These are phyloP conservation scores for Penicillium tannophilum DNA, from an alignment of 495 filamentous ascomycete genomes.

Conservation along the genomic window DNA sequence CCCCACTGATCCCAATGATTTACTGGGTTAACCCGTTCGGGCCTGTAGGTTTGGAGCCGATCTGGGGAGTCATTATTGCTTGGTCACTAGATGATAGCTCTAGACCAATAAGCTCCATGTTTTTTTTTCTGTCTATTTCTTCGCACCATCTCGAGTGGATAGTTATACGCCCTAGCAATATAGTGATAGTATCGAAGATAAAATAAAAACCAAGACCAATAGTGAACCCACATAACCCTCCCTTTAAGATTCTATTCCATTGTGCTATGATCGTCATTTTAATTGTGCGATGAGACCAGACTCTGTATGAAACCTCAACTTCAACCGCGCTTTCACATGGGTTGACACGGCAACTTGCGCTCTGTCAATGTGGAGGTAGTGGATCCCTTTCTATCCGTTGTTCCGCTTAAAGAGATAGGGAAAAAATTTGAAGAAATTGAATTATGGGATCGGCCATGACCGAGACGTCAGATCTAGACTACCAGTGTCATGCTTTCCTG, in stretches of 20 bases:
- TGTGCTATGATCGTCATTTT: not conserved
- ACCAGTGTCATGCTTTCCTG: not conserved
- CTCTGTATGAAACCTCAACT: not conserved
- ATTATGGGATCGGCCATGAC: conserved; percentile 4
- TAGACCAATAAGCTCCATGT: not conserved
- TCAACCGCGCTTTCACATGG: conserved; percentile 6
- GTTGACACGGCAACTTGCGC: conserved; percentile 13
- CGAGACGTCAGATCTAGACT: conserved; percentile 12
- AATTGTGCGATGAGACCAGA: conserved; percentile 1
- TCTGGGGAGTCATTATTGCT: conserved; percentile 2
- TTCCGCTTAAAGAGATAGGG: conserved; percentile 9
- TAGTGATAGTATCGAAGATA: not conserved
- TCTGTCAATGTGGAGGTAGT: conserved; percentile 16
- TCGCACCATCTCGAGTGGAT: not conserved
- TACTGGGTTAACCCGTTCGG: conserved; percentile 22
- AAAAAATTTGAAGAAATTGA: not conserved
- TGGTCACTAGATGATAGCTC: not conserved
- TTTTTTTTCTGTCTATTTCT: not conserved
- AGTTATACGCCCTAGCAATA: not conserved
- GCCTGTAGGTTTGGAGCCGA: conserved; percentile 16
- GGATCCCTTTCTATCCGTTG: conserved; percentile 10
- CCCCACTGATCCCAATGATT: conserved; percentile 14
- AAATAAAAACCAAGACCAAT: too few species aligned
- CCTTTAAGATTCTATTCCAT: not conserved
- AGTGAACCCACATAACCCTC: too few species aligned